Conservation (phyloP, 192 early-diverging fungal genomes). For the Phycomyces blakesleeanus region DNA sequence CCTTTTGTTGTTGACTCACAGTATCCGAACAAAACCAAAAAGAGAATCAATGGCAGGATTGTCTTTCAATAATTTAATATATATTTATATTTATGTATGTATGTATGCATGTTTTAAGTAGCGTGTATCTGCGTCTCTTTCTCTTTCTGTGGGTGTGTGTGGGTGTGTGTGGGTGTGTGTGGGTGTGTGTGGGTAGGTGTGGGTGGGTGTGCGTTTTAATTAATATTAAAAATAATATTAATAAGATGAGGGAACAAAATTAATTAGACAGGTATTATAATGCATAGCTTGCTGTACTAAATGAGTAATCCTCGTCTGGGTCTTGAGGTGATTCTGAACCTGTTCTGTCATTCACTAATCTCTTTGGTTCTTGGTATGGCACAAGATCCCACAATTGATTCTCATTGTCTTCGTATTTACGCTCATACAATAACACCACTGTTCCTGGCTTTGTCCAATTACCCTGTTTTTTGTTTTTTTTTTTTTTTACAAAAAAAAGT, state of each 20-base stretch:
- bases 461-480: too few relatives aligned
- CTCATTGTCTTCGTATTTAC: slow-evolving; percentile 29
- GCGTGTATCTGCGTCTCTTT: too few relatives aligned
- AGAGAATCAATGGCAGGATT: too few relatives aligned
- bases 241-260: too few relatives aligned
- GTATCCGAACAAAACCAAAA: too few relatives aligned
- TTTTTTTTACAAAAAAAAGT: background rate
- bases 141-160: too few relatives aligned
- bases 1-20: too few relatives aligned
- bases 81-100: background rate
- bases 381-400: slow-evolving; percentile 33
- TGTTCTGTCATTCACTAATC: background rate
- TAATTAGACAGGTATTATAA: slow-evolving; percentile 18
- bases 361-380: slow-evolving; percentile 8
- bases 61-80: too few relatives aligned
- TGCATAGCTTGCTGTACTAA: slow-evolving; percentile 36
- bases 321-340: slow-evolving; percentile 5
- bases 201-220: too few relatives aligned
- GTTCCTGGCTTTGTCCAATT: slow-evolving; percentile 32
- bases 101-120: slow-evolving; percentile 6
- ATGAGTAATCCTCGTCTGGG: slow-evolving; percentile 25
- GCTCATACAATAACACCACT: slow-evolving; percentile 26
- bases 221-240: too few relatives aligned
- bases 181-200: too few relatives aligned
- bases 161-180: too few relatives aligned